These are phyloP conservation scores for Zymoseptoria brevis DNA, from an alignment of 2,329 filamentous ascomycete genomes.

Conservation along the genomic window DNA sequence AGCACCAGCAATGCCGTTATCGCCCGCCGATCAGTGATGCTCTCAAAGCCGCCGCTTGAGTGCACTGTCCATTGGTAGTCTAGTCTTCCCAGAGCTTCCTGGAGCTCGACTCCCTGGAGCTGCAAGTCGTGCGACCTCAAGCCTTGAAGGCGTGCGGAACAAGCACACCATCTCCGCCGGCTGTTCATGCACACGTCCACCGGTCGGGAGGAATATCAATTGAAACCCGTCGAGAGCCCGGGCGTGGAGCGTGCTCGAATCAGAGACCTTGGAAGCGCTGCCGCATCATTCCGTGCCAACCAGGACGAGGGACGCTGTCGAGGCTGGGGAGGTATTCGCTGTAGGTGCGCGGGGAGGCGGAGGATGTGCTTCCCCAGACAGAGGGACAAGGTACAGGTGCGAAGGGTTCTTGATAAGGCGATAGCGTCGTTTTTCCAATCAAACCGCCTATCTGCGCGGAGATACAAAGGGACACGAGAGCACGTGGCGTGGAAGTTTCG, in stretches of 20 bases:
- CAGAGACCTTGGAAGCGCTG: background rate
- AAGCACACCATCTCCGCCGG: background rate
- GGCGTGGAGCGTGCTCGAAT: background rate
- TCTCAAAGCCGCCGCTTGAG: background rate
- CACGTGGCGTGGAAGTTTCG: background rate
- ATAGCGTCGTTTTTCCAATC: too few species aligned
- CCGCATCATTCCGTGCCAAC: background rate
- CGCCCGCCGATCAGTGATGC: background rate
- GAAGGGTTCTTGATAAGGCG: background rate
- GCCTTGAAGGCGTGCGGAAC: background rate
- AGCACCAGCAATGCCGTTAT: background rate
- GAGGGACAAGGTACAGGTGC: background rate
- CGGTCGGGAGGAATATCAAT: background rate
- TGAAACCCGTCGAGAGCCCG: background rate
- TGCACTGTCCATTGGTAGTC: background rate
- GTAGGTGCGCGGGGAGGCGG: background rate
- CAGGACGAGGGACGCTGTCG: background rate
- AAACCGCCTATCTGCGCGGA: background rate
- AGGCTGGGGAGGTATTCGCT: background rate
- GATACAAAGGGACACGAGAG: background rate
- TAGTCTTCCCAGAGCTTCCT: background rate
- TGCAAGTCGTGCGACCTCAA: background rate
- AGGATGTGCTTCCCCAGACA: background rate
- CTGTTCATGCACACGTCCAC: background rate
- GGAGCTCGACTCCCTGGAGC: background rate